phyloP scores from a whole-genome alignment of 352 stramenopile species.

The Phytopythium boreale region DNA sequence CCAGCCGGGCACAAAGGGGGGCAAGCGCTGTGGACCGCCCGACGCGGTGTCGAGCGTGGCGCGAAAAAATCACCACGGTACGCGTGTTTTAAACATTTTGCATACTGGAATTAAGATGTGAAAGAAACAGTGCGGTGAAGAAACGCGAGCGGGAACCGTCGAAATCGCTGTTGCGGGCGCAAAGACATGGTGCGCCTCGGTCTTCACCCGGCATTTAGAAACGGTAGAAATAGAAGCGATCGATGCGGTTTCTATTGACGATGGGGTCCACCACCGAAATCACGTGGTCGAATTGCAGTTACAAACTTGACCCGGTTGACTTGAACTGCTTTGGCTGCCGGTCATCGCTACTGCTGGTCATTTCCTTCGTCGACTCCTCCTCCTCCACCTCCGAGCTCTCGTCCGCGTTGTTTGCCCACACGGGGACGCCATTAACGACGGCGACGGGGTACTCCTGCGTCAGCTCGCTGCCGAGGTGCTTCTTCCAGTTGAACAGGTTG shows the following conservation, averaged over 20 bases:
- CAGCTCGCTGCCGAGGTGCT: conserved; percentile 72
- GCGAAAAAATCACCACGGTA: neutral
- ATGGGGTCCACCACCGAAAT: neutral
- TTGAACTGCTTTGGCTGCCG: neutral
- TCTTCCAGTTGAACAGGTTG: conserved; percentile 76
- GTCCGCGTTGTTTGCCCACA: neutral
- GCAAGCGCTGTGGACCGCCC: neutral
- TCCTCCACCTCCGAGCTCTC: neutral
- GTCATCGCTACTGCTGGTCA: neutral
- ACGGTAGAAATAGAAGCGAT: neutral
- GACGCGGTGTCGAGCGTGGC: neutral
- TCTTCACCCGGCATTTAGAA: neutral
- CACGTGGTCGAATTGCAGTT: neutral
- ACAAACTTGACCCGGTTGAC: conserved; percentile 1
- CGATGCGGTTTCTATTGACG: neutral
- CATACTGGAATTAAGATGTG: neutral
- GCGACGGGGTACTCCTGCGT: conserved; percentile 57
- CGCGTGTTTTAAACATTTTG: neutral
- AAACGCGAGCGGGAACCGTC: conserved; percentile 3
- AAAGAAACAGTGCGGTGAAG: neutral
- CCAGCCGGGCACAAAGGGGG: too few species aligned
- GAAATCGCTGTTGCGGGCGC: neutral
- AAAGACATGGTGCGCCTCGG: conserved; percentile 1
- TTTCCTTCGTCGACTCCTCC: neutral
- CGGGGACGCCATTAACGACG: neutral